Conservation (phyloP, 2,329 filamentous ascomycete species). For the Lanzia echinophila region DNA sequence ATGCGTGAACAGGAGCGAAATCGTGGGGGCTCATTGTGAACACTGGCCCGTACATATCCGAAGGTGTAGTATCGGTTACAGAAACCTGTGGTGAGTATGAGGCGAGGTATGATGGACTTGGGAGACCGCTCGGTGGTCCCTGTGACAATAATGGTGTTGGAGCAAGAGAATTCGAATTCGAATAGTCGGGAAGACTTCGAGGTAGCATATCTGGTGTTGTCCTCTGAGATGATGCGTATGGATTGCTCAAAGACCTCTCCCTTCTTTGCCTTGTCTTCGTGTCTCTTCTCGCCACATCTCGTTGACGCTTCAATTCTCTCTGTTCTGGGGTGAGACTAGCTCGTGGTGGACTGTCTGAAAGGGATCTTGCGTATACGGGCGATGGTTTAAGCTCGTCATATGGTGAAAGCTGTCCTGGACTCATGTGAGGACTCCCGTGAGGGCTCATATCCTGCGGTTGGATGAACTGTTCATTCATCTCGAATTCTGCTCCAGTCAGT, state of each 20-base stretch:
- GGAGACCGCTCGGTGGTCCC: slow-evolving; percentile 18
- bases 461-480: slow-evolving; percentile 28
- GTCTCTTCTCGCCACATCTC: slow-evolving; percentile 52
- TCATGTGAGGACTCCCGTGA: slow-evolving; percentile 20
- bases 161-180: slow-evolving; percentile 22
- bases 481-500: slow-evolving; percentile 25
- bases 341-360: slow-evolving; percentile 51
- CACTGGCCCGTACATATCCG: slow-evolving; percentile 28
- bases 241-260: slow-evolving; percentile 30
- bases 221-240: slow-evolving; percentile 27
- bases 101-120: slow-evolving; percentile 25
- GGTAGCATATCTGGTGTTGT: slow-evolving; percentile 30
- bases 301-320: slow-evolving; percentile 54
- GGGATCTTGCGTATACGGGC: slow-evolving; percentile 28
- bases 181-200: slow-evolving; percentile 24
- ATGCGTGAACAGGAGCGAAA: slow-evolving; percentile 22
- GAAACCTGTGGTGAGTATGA: slow-evolving; percentile 23
- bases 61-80: slow-evolving; percentile 17
- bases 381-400: slow-evolving; percentile 29
- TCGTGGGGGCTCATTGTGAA: slow-evolving; percentile 29
- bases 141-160: slow-evolving; percentile 29
- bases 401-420: slow-evolving; percentile 22
- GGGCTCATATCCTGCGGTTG: slow-evolving; percentile 16
- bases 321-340: slow-evolving; percentile 50
- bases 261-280: slow-evolving; percentile 50